Conservation (phyloP, 345 rosid species). For the Melaleuca quinquenervia region DNA sequence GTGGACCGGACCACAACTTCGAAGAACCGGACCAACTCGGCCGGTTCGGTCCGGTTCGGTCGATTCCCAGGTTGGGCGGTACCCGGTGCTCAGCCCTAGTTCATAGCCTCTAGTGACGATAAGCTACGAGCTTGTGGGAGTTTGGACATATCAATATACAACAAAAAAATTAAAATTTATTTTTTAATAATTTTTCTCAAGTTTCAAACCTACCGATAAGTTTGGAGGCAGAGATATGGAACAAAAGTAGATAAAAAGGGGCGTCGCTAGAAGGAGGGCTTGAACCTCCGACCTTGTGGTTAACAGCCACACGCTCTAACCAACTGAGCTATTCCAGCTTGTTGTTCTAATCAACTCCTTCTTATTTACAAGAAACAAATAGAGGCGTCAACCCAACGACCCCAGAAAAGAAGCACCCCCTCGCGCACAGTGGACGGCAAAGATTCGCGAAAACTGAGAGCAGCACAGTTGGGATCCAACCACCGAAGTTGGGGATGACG, state of each 20-base stretch:
- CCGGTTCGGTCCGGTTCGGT: no score
- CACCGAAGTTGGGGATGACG: conserved; percentile 20
- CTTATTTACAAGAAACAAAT: accelerated
- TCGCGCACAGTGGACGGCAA: neutral
- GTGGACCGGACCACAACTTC: no score
- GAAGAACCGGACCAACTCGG: no score
- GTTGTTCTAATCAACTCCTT: accelerated
- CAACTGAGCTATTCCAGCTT: conserved; percentile 56
- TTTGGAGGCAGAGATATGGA: no score
- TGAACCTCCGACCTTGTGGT: conserved; percentile 70
- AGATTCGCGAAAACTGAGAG: neutral
- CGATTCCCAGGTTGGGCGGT: no score
- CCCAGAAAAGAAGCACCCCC: neutral
- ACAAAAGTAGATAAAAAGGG: neutral
- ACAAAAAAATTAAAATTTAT: no score
- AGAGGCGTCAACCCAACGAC: neutral
- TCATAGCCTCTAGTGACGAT: no score
- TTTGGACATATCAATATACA: no score
- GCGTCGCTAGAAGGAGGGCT: conserved; percentile 44
- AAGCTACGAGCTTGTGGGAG: no score
- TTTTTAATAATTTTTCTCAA: no score
- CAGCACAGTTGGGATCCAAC: neutral
- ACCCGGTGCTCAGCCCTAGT: no score
- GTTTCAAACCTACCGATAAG: no score
- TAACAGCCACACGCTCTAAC: conserved; percentile 65